A percentile compares a stretch with the other conserved stretches of the same genome.
Evolutionary conservation across 176 grass and related monocot species (phyloP).

Genomic region (Oryza longistaminata): DNA sequence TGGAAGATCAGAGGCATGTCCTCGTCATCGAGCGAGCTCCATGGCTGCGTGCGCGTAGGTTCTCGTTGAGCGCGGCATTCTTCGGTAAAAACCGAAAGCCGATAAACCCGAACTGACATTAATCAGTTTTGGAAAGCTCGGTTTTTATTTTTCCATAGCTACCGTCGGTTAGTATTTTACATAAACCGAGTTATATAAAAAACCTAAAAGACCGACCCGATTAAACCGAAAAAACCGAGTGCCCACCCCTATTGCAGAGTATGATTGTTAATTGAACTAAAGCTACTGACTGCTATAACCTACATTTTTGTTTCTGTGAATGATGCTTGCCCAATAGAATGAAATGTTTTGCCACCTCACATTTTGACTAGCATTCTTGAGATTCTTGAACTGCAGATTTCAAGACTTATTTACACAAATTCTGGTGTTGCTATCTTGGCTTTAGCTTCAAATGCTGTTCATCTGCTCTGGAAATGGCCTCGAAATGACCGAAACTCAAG

Average conservation of each 20-base stretch:
- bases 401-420: conserved; percentile 97
- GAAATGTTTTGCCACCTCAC: neutral
- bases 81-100: too few relatives aligned
- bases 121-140: too few relatives aligned
- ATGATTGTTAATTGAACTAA: conserved; percentile 25
- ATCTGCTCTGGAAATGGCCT: conserved; percentile 99
- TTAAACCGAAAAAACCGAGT: too few relatives aligned
- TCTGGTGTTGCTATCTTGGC: conserved; percentile 91
- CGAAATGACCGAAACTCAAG: conserved; percentile 80
- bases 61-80: too few relatives aligned
- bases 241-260: neutral
- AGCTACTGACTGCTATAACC: neutral
- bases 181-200: too few relatives aligned
- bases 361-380: neutral
- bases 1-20: too few relatives aligned
- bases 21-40: too few relatives aligned
- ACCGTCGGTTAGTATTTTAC: too few relatives aligned
- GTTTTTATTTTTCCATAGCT: too few relatives aligned
- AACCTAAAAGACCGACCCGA: too few relatives aligned
- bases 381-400: conserved; percentile 63
- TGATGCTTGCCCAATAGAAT: neutral
- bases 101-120: too few relatives aligned
- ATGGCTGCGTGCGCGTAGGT: too few relatives aligned
- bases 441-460: conserved; percentile 86
- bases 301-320: conserved; percentile 2